Evolutionary conservation across 2,329 filamentous ascomycete species (phyloP), one percentile per base, ranked within the genome.

Genomic region (Fusarium phyllophilum): DNA sequence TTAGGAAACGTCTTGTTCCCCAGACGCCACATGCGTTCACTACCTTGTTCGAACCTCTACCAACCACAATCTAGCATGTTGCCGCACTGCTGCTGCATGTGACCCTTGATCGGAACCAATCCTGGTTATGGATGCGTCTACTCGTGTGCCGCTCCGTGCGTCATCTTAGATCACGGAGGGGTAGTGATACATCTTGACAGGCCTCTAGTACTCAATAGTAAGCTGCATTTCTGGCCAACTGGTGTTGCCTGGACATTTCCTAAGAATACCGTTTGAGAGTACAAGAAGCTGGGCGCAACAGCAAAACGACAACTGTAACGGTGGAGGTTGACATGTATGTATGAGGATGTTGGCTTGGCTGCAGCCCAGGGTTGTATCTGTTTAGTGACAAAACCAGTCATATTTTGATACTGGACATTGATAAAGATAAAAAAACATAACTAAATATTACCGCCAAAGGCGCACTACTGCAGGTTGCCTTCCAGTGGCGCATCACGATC

Each of bases 401-500:
- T 41, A 41, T n/a, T 51, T 54, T 34, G 42, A 59, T 49, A 29
- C n/a, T 26, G 14, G 39, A 24, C 38, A 58, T 42, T 49, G 61
- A 48, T 62, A 51, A 55, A 36, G 55, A 57, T 46, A 45, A 56
- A 56, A 20, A 24, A 46, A 26, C 14, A 49, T 52, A 57, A 58
- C 55, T 54, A 73, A 39, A 41, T 45, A 46, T 29, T 39, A 49
- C 39, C 49, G 57, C 70, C 52, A 49, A 34, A 70, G 57, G 66
- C 45, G 62, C 52, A 59, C 67, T 62, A 49, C 46, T 74, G 58
- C 68, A 58, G 31, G 41, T 49, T 62, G 57, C 52, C 48, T 52
- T 51, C 51, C 42, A 22, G 71, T 73, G 62, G 66, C 66, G 74
- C 58, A 74, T 70, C 62, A 55, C 56, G 48, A 66, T 75, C 62